Evolutionary conservation across 192 early-diverging fungal genomes (phyloP).

Genomic region (Radiomyces spectabilis): DNA sequence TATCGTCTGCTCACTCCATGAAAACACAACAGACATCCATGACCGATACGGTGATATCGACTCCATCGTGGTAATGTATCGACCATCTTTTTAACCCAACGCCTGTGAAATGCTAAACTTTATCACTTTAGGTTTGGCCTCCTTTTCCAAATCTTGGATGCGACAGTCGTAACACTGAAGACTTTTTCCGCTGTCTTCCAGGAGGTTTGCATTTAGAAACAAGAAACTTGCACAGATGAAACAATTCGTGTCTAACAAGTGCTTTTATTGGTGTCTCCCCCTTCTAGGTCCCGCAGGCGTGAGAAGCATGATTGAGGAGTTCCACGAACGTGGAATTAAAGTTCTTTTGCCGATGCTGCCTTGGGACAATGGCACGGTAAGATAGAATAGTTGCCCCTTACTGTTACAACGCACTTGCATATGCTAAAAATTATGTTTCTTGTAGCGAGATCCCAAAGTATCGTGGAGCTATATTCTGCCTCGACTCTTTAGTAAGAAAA

Average conservation of each 20-base stretch:
- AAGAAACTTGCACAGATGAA: not conserved
- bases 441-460: constrained; percentile 14
- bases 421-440: not conserved
- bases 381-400: not conserved
- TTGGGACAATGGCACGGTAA: constrained; percentile 19
- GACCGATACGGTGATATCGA: constrained; percentile 9
- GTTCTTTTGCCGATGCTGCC: constrained; percentile 5
- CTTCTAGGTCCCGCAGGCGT: constrained; percentile 6
- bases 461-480: constrained; percentile 16
- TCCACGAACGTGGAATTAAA: constrained; percentile 1
- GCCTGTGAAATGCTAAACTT: not conserved
- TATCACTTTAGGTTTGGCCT: constrained; percentile 7
- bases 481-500: constrained; percentile 11
- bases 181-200: constrained; percentile 12
- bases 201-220: constrained; percentile 3
- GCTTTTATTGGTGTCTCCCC: not conserved
- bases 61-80: constrained; percentile 11
- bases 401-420: not conserved
- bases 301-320: constrained; percentile 6
- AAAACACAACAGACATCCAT: constrained; percentile 1
- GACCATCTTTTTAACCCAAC: not conserved
- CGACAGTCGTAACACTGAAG: constrained; percentile 20
- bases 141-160: constrained; percentile 8
- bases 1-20: not conserved
- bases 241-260: not conserved